Evolutionary conservation across 1,139 yeast genomes (phyloP).

Genomic region (Sugiyamaella castrensis): DNA sequence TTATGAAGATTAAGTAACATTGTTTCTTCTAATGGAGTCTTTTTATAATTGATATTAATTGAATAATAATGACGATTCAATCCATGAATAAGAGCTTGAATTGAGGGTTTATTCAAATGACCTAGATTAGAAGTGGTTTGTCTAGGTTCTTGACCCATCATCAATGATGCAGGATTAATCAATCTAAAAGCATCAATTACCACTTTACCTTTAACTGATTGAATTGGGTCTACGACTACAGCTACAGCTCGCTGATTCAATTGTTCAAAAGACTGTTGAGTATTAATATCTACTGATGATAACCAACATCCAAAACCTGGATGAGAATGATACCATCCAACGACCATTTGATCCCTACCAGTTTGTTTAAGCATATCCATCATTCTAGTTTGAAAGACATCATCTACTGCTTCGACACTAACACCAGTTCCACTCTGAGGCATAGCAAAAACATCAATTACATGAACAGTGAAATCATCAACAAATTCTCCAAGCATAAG

Average conservation of each 20-base stretch:
- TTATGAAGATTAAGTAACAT: conserved; percentile 94
- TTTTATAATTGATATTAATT: conserved; percentile 88
- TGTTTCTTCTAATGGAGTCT: conserved; percentile 87
- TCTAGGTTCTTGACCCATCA: conserved; percentile 98
- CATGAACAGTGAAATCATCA: conserved; percentile 96
- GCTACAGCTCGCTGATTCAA: conserved; percentile 94
- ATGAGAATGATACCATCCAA: conserved; percentile 99
- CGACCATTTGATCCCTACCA: conserved; percentile 98
- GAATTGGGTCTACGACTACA: conserved; percentile 96
- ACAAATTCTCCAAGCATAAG: conserved; percentile 98
- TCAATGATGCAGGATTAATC: conserved; percentile 79
- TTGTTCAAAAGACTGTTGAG: conserved; percentile 97
- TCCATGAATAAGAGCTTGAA: conserved; percentile 96
- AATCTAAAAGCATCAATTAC: conserved; percentile 98
- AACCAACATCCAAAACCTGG: conserved; percentile 99
- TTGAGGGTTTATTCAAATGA: conserved; percentile 93
- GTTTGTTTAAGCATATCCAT: conserved; percentile 99
- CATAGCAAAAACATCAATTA: conserved; percentile 98
- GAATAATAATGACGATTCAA: conserved; percentile 96
- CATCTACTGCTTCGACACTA: conserved; percentile 98
- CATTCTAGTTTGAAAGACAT: conserved; percentile 97
- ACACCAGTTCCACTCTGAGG: conserved; percentile 97
- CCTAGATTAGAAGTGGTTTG: conserved; percentile 97
- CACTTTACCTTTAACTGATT: conserved; percentile 97
- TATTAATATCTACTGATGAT: conserved; percentile 93